Evolutionary conservation across 2,329 filamentous ascomycete genomes (phyloP).

Genomic region (Lecanicillium sp.): DNA sequence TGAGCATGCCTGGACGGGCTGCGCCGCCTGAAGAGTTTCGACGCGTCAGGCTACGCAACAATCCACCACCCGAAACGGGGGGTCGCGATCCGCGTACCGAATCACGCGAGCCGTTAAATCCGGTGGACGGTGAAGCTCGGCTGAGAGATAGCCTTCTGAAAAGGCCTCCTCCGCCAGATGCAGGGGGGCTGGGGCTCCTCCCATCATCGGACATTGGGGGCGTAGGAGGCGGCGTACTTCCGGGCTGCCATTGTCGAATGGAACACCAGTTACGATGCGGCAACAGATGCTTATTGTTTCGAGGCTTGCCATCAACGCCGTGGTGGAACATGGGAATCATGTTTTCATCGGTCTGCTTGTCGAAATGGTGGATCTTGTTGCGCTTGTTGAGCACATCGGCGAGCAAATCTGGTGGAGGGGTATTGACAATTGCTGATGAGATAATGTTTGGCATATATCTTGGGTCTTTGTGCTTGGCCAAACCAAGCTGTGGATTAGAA

Average conservation of each 20-base stretch:
- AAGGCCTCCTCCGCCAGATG: slow-evolving; percentile 26
- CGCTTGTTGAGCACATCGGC: slow-evolving; percentile 89
- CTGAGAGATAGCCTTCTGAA: slow-evolving; percentile 37
- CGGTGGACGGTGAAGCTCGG: slow-evolving; percentile 22
- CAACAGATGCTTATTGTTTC: slow-evolving; percentile 85
- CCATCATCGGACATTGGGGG: slow-evolving; percentile 47
- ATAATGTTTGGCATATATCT: slow-evolving; percentile 96
- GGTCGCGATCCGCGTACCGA: slow-evolving; percentile 36
- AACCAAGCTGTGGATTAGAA: slow-evolving; percentile 70
- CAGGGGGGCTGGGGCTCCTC: slow-evolving; percentile 29
- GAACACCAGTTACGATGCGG: slow-evolving; percentile 94
- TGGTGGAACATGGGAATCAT: slow-evolving; percentile 92
- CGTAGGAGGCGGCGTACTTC: slow-evolving; percentile 62
- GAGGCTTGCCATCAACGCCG: slow-evolving; percentile 78
- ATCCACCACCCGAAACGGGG: slow-evolving; percentile 36
- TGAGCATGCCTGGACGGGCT: slow-evolving; percentile 32
- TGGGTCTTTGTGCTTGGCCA: slow-evolving; percentile 85
- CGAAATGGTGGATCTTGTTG: slow-evolving; percentile 70
- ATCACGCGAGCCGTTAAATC: slow-evolving; percentile 28
- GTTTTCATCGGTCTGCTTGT: slow-evolving; percentile 77
- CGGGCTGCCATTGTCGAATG: slow-evolving; percentile 76
- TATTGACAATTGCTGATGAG: slow-evolving; percentile 89
- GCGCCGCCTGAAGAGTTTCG: slow-evolving; percentile 25
- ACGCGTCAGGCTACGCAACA: slow-evolving; percentile 37
- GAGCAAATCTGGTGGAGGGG: slow-evolving; percentile 78